Evolutionary conservation across 202 grass and related monocot species (phyloP).

Genomic region (Carex sylvatica): DNA sequence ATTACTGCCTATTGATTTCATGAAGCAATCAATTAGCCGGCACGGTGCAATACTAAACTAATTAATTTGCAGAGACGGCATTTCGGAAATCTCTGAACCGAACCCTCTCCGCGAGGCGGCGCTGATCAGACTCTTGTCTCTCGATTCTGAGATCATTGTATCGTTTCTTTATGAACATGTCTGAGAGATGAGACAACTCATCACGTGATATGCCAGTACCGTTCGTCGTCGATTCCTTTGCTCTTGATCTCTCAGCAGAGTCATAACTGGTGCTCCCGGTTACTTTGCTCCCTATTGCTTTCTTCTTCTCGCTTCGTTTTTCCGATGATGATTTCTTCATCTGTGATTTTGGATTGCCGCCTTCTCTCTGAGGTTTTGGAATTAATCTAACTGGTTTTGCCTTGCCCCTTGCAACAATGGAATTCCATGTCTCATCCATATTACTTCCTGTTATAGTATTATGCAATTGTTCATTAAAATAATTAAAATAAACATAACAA

Average conservation of each 20-base stretch:
- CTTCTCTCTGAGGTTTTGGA: conserved; percentile 34
- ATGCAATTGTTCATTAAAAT: neutral
- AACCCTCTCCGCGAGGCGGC: conserved; percentile 35
- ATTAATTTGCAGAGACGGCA: neutral
- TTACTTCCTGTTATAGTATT: conserved; percentile 24
- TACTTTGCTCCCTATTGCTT: neutral
- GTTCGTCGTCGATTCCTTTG: conserved; percentile 44
- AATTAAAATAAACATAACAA: neutral
- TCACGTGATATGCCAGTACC: conserved; percentile 34
- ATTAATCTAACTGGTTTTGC: conserved; percentile 41
- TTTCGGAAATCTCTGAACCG: neutral
- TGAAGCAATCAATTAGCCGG: conserved; percentile 1
- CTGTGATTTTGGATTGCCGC: neutral
- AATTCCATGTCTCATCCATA: conserved; percentile 47
- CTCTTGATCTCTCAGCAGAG: neutral
- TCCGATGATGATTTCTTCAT: conserved; percentile 31
- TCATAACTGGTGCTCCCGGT: neutral
- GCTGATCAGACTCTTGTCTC: conserved; percentile 69
- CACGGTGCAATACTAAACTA: neutral
- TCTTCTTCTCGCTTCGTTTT: conserved; percentile 1
- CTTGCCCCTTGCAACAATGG: conserved; percentile 36
- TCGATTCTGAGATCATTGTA: conserved; percentile 66
- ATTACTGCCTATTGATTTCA: neutral
- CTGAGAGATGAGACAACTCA: conserved; percentile 57
- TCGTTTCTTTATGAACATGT: conserved; percentile 68